Conservation (phyloP, 1,284 basidiomycete genomes). For the Phaffia rhodozyma region DNA sequence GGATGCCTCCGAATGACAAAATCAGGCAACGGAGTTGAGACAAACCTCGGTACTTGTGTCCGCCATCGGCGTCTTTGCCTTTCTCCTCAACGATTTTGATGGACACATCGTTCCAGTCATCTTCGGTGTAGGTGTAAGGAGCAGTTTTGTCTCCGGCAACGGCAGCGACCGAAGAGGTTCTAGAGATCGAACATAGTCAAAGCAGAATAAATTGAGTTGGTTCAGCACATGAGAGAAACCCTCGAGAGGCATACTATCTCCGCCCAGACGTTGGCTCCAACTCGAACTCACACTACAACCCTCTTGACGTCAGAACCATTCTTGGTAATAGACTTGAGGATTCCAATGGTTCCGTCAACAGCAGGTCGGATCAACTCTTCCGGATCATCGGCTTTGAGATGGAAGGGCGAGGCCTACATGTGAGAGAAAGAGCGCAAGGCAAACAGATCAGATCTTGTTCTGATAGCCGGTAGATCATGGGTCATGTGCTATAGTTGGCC, state of each 20-base stretch:
- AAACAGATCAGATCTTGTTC: background rate
- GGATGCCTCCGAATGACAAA: background rate
- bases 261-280: background rate
- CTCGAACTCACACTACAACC: constrained; percentile 42
- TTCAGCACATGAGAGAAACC: constrained; percentile 6
- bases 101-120: constrained; percentile 56
- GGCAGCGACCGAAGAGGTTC: constrained; percentile 19
- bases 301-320: constrained; percentile 44
- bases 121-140: constrained; percentile 29
- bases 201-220: constrained; percentile 18
- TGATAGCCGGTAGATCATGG: background rate
- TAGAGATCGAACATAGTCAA: constrained; percentile 34
- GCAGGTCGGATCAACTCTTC: constrained; percentile 36
- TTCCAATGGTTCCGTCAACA: constrained; percentile 44
- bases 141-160: constrained; percentile 4
- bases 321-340: constrained; percentile 42
- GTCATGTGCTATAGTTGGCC: background rate
- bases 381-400: constrained; percentile 10
- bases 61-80: constrained; percentile 39
- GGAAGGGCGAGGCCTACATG: constrained; percentile 16
- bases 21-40: constrained; percentile 26
- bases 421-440: background rate
- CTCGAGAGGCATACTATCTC: background rate
- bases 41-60: constrained; percentile 43
- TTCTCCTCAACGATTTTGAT: constrained; percentile 45